These are phyloP conservation scores for Entrophospora sp. DNA, from an alignment of 192 early-diverging fungal species.

Conservation along the genomic window DNA sequence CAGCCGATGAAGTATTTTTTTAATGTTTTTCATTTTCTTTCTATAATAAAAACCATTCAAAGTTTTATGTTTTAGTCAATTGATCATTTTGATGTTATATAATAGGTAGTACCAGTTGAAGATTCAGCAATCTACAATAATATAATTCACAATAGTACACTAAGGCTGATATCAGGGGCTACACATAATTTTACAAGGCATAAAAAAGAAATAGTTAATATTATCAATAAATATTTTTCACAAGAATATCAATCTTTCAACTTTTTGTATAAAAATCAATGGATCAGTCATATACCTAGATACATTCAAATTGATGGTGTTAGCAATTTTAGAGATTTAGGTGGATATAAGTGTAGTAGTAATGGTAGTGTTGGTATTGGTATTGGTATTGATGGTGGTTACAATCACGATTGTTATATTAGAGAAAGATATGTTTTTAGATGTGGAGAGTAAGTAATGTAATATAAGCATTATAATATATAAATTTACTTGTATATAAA, in stretches of 20 bases:
- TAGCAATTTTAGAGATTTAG: constrained; percentile 39
- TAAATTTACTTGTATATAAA: too few species aligned
- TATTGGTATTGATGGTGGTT: too few species aligned
- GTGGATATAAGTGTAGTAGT: constrained; percentile 27
- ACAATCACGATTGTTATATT: constrained; percentile 28
- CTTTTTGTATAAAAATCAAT: constrained; percentile 4
- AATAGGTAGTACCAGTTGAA: constrained; percentile 27
- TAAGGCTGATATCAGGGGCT: constrained; percentile 24
- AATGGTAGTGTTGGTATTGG: constrained; percentile 10
- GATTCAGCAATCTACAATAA: constrained; percentile 32
- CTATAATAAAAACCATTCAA: neutral
- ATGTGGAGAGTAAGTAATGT: constrained; percentile 28
- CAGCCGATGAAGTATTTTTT: neutral
- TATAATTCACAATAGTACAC: constrained; percentile 26
- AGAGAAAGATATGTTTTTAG: constrained; percentile 32
- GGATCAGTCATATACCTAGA: constrained; percentile 20
- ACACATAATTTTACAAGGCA: constrained; percentile 26
- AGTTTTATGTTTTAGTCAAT: neutral
- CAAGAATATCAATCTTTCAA: constrained; percentile 18
- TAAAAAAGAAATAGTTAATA: constrained; percentile 19
- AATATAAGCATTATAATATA: constrained; percentile 2
- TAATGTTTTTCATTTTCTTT: neutral
- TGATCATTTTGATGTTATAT: too few species aligned
- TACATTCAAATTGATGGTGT: constrained; percentile 37
- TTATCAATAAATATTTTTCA: constrained; percentile 23